Conservation (phyloP, 805 yeast species). For the Yamadazyma laniorum region DNA sequence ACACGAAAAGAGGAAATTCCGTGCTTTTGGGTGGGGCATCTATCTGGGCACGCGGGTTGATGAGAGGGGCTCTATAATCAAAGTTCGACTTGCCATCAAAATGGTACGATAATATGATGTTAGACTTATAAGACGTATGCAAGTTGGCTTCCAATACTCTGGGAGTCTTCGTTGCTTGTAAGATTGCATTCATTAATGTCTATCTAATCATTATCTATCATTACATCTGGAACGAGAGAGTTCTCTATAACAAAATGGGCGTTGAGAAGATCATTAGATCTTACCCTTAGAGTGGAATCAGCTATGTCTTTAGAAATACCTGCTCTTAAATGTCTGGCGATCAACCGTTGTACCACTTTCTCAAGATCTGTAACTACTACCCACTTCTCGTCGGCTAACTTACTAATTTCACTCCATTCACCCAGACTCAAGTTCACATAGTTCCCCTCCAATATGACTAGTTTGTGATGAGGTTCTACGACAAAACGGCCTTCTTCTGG, state of each 20-base stretch:
- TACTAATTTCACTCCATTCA: slow-evolving; percentile 57
- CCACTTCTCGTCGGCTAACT: slow-evolving; percentile 45
- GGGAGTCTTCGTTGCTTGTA: no score
- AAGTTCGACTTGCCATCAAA: no score
- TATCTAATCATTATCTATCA: no score
- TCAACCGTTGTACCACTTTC: slow-evolving; percentile 55
- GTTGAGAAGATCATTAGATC: slow-evolving; percentile 61
- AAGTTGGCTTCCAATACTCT: no score
- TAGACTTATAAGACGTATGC: no score
- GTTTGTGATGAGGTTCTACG: slow-evolving; percentile 46
- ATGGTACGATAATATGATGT: no score
- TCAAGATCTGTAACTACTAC: slow-evolving; percentile 47
- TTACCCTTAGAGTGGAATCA: slow-evolving; percentile 52
- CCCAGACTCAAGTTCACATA: slow-evolving; percentile 60
- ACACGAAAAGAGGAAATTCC: no score
- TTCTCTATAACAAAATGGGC: slow-evolving; percentile 24
- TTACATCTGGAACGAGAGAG: slow-evolving; percentile 3
- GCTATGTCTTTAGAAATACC: slow-evolving; percentile 48
- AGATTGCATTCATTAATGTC: no score
- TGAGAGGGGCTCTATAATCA: no score
- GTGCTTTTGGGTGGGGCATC: no score
- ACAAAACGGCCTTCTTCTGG: slow-evolving; percentile 58
- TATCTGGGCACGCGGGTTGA: no score
- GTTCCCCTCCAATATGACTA: slow-evolving; percentile 45
- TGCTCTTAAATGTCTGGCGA: slow-evolving; percentile 59